A percentile compares a stretch with the other conserved stretches of the same genome.
These are phyloP conservation scores for Clohesyomyces aquaticus DNA, from an alignment of 495 filamentous ascomycete species.

Conservation along the genomic window DNA sequence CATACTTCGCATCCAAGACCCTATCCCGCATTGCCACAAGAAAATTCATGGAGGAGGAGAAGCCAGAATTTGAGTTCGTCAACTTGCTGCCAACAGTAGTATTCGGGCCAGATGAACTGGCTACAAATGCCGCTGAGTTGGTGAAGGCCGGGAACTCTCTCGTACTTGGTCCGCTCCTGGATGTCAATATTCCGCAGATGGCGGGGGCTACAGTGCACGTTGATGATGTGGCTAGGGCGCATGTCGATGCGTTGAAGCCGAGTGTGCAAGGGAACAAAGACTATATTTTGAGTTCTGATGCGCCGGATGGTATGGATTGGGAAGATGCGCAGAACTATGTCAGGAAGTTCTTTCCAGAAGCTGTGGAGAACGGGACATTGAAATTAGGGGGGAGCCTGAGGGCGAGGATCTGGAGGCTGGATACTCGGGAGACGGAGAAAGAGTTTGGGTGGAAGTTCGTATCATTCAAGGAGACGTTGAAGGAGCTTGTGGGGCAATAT, in stretches of 20 bases:
- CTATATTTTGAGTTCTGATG: constrained; percentile 27
- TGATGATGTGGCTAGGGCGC: constrained; percentile 24
- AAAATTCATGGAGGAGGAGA: constrained; percentile 27
- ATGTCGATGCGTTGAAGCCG: constrained; percentile 22
- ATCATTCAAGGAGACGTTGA: too few species aligned
- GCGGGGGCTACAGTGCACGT: constrained; percentile 10
- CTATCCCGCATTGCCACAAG: constrained; percentile 19
- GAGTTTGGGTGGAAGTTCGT: too few species aligned
- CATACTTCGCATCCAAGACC: constrained; percentile 26
- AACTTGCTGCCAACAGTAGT: constrained; percentile 21
- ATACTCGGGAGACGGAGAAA: too few species aligned
- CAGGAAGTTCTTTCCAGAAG: constrained; percentile 17
- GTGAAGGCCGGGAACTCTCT: constrained; percentile 2
- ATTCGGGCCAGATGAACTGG: constrained; percentile 21
- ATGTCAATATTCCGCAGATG: constrained; percentile 18
- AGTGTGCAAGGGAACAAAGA: constrained; percentile 20
- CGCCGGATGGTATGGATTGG: constrained; percentile 16
- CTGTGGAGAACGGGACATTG: constrained; percentile 21
- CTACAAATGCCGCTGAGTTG: constrained; percentile 18
- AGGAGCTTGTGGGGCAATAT: too few species aligned
- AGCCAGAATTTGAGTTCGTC: constrained; percentile 23
- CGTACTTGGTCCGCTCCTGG: constrained; percentile 17
- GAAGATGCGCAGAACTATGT: constrained; percentile 12
- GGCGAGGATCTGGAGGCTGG: constrained; percentile 11
- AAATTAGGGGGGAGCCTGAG: constrained; percentile 7